Percentiles rank a stretch among this genome's conserved stretches.
Evolutionary conservation across 306 rosid species (phyloP).

Genomic region (Cercis canadensis): DNA sequence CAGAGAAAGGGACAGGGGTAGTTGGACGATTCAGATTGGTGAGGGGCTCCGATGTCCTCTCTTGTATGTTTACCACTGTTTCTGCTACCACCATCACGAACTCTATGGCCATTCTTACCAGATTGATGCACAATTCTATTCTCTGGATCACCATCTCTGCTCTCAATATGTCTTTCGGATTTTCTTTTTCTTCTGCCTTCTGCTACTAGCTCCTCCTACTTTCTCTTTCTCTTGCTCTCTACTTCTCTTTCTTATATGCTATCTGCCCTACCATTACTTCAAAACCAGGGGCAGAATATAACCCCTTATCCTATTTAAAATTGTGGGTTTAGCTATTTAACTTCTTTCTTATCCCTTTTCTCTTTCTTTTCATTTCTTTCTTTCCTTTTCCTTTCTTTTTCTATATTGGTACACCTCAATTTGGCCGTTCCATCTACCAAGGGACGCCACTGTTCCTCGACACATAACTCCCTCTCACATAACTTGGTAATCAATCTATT

Average conservation of each 20-base stretch:
- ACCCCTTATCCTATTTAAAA: too few relatives aligned
- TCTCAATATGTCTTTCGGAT: too few relatives aligned
- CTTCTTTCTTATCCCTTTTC: too few relatives aligned
- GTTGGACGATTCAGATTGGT: constrained; percentile 27
- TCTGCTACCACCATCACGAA: constrained; percentile 75
- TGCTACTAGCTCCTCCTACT: too few relatives aligned
- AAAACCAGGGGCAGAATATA: too few relatives aligned
- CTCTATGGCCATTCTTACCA: constrained; percentile 68
- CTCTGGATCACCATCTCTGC: constrained; percentile 63
- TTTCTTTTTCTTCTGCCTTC: not conserved
- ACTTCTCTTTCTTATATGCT: not conserved
- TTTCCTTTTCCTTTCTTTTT: too few relatives aligned
- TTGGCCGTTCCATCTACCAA: constrained; percentile 20
- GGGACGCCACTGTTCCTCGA: not conserved
- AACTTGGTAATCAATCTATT: too few relatives aligned
- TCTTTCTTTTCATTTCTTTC: not conserved
- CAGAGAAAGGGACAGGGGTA: constrained; percentile 60
- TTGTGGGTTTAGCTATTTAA: too few relatives aligned
- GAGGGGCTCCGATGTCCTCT: constrained; percentile 38
- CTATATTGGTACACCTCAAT: too few relatives aligned
- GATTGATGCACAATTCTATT: constrained; percentile 59
- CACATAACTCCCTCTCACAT: too few relatives aligned
- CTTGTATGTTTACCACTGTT: constrained; percentile 60
- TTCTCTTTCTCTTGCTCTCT: not conserved
- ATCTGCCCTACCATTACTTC: too few relatives aligned